Conservation (phyloP, 768 basidiomycete species). For the Fomitopsis pulvina region DNA sequence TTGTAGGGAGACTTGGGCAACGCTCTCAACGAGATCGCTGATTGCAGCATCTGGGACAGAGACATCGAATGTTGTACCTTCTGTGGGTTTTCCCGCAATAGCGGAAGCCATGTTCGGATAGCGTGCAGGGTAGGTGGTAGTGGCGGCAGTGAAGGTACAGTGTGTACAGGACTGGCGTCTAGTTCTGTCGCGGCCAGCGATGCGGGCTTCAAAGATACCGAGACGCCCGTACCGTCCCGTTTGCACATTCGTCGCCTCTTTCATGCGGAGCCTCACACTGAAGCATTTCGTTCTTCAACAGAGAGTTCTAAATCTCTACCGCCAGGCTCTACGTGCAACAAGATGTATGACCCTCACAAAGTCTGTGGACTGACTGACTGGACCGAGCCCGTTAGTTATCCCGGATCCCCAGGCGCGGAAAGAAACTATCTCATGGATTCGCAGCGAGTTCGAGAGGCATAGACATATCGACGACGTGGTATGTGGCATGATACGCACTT, state of each 20-base stretch:
- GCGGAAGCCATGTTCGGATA: constrained; percentile 9
- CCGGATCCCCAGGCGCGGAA: constrained; percentile 51
- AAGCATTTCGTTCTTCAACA: constrained; percentile 72
- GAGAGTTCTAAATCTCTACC: constrained; percentile 55
- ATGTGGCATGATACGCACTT: constrained; percentile 12
- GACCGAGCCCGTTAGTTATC: constrained; percentile 39
- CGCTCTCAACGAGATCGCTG: constrained; percentile 25
- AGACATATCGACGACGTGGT: constrained; percentile 53
- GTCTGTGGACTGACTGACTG: constrained; percentile 4
- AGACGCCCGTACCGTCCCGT: not conserved
- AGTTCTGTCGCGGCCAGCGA: not conserved
- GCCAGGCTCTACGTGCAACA: constrained; percentile 61
- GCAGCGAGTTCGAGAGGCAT: constrained; percentile 63
- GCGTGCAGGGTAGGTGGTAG: not conserved
- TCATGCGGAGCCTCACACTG: constrained; percentile 34
- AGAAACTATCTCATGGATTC: constrained; percentile 70
- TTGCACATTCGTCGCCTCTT: not conserved
- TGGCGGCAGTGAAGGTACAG: not conserved
- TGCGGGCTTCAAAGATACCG: constrained; percentile 1
- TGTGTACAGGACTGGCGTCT: not conserved
- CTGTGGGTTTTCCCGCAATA: constrained; percentile 4
- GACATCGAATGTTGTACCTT: not conserved
- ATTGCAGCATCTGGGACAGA: constrained; percentile 8
- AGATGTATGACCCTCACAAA: constrained; percentile 38
- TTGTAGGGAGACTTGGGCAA: constrained; percentile 28